Percentiles rank a stretch among this genome's conserved stretches.
Conservation (phyloP, 257 asterid species). For the Paulownia fortunei region DNA sequence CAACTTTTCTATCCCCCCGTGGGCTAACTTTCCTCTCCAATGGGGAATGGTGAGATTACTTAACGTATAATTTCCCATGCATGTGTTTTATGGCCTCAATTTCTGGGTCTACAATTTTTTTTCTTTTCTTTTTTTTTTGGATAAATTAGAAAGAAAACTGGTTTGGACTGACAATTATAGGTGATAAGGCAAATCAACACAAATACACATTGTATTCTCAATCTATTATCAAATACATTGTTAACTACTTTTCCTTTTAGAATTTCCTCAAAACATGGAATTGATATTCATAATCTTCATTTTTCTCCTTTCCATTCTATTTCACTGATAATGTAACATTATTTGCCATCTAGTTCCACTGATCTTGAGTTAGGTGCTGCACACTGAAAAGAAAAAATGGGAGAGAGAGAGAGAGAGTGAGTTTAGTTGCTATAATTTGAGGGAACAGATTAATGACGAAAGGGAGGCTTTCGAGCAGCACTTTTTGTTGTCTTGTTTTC, state of each 20-base stretch:
- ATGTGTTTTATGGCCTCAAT: conserved; percentile 17
- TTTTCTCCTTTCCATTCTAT: neutral
- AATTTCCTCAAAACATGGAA: neutral
- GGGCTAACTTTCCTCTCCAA: conserved; percentile 82
- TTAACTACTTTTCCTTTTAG: neutral
- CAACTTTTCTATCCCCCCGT: conserved; percentile 77
- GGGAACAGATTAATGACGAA: too few relatives aligned
- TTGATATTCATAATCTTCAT: neutral
- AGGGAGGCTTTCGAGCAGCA: too few relatives aligned
- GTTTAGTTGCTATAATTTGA: too few relatives aligned
- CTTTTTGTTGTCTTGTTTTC: too few relatives aligned
- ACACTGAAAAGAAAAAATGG: too few relatives aligned
- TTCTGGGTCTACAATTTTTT: neutral
- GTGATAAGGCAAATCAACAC: neutral
- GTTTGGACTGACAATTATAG: neutral
- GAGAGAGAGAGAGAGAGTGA: too few relatives aligned
- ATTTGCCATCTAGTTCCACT: neutral
- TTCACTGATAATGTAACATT: neutral
- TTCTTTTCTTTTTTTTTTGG: too few relatives aligned
- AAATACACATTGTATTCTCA: conserved; percentile 5
- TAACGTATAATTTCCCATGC: conserved; percentile 11
- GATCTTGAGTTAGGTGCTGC: neutral
- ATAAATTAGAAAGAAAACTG: neutral
- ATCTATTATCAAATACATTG: conserved; percentile 12
- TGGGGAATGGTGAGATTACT: conserved; percentile 88